Percentiles rank a stretch among this genome's conserved stretches.
Evolutionary conservation across 140 eudicot species (phyloP).

Genomic region (Anethum foeniculum): DNA sequence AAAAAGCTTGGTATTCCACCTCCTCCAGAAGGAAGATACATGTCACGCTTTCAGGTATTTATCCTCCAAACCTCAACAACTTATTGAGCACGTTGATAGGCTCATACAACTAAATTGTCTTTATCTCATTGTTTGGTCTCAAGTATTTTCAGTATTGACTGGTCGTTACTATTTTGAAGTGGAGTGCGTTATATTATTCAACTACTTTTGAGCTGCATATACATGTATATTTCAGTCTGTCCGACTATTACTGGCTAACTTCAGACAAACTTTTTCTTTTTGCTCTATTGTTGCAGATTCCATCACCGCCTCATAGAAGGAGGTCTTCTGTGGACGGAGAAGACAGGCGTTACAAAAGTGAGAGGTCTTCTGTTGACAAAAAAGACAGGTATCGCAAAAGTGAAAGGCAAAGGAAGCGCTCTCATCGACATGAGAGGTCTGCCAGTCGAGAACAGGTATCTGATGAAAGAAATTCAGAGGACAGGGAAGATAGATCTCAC

Average conservation of each 20-base stretch:
- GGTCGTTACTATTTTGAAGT: not conserved
- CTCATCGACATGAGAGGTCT: conserved; percentile 38
- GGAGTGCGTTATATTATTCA: not conserved
- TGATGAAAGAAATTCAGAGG: conserved; percentile 8
- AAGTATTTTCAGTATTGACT: not conserved
- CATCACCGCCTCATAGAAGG: conserved; percentile 75
- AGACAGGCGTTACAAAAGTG: conserved; percentile 20
- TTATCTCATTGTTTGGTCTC: not conserved
- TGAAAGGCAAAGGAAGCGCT: conserved; percentile 25
- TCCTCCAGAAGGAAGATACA: conserved; percentile 95
- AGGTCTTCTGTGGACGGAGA: conserved; percentile 19
- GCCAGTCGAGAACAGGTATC: conserved; percentile 28
- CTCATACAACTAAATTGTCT: not conserved
- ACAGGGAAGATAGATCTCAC: conserved; percentile 31
- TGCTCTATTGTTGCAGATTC: conserved; percentile 32
- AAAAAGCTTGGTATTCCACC: conserved; percentile 89
- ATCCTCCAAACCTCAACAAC: conserved; percentile 5
- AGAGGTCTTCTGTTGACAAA: conserved; percentile 20
- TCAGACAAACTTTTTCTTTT: not conserved
- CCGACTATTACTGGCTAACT: not conserved
- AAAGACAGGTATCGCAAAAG: conserved; percentile 30
- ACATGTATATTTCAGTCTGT: not conserved
- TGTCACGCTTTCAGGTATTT: conserved; percentile 81
- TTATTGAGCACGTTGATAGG: not conserved
- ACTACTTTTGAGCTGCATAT: not conserved